These are phyloP conservation scores for Leucocoprinus birnbaumii DNA, from an alignment of 768 basidiomycete genomes.

Conservation along the genomic window DNA sequence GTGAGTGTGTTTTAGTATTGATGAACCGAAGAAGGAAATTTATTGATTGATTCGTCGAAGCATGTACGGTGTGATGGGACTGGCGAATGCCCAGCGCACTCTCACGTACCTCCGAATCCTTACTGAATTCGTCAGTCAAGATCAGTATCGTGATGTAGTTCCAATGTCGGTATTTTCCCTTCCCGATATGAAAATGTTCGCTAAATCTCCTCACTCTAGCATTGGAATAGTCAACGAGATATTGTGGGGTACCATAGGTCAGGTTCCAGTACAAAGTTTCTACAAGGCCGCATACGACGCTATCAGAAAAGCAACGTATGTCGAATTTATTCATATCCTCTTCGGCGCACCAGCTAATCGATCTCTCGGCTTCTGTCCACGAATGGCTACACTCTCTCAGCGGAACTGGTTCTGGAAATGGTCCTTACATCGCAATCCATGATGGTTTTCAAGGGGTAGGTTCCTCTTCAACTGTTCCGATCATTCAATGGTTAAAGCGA, in stretches of 20 bases:
- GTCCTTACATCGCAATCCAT: slow-evolving; percentile 57
- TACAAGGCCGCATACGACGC: slow-evolving; percentile 44
- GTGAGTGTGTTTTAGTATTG: slow-evolving; percentile 23
- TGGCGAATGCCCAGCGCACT: slow-evolving; percentile 84
- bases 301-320: slow-evolving; percentile 40
- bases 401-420: slow-evolving; percentile 60
- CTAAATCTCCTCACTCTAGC: slow-evolving; percentile 20
- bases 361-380: neutral
- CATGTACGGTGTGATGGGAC: slow-evolving; percentile 82
- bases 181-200: neutral
- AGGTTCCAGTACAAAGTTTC: slow-evolving; percentile 37
- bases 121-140: slow-evolving; percentile 83
- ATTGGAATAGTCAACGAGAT: slow-evolving; percentile 68
- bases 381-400: slow-evolving; percentile 30
- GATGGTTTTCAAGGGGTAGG: slow-evolving; percentile 62
- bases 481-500: slow-evolving; percentile 1
- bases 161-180: slow-evolving; percentile 42
- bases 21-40: neutral
- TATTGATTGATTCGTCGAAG: slow-evolving; percentile 19
- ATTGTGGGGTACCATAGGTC: slow-evolving; percentile 55
- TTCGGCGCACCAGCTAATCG: neutral
- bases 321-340: slow-evolving; percentile 11
- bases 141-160: slow-evolving; percentile 73
- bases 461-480: slow-evolving; percentile 14
- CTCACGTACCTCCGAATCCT: slow-evolving; percentile 79